A percentile compares a stretch with the other conserved stretches of the same genome.
Conservation (phyloP, 768 basidiomycete species). For the Leucocoprinus leucothites region DNA sequence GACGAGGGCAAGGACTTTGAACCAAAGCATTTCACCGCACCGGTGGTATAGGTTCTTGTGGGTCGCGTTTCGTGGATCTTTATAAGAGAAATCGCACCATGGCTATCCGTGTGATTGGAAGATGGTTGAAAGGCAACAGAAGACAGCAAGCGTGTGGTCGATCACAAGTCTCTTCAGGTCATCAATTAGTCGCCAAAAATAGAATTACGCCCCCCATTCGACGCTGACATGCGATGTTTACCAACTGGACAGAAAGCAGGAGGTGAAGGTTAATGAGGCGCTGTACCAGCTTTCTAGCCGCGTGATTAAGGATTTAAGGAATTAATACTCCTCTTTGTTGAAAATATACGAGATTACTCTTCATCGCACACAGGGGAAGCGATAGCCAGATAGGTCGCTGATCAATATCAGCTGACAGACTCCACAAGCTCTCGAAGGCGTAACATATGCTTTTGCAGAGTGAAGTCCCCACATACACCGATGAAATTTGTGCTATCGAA, state of each 20-base stretch:
- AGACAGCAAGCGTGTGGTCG: neutral
- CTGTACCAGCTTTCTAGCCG: too few species aligned
- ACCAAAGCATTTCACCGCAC: constrained; percentile 3
- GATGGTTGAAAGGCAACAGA: neutral
- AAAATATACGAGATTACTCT: too few species aligned
- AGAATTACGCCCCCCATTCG: neutral
- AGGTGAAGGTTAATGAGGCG: too few species aligned
- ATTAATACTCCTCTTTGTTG: too few species aligned
- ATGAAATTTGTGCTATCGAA: neutral
- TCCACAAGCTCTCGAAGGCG: constrained; percentile 1
- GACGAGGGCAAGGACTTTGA: neutral
- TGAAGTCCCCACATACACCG: neutral
- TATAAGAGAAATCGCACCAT: neutral
- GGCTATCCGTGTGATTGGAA: neutral
- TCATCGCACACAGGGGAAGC: neutral
- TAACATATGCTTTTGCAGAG: neutral
- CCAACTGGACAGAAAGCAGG: too few species aligned
- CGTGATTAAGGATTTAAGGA: too few species aligned
- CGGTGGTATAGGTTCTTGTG: neutral
- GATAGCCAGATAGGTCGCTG: neutral
- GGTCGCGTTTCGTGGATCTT: neutral
- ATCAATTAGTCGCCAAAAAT: neutral
- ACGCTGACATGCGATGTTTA: too few species aligned
- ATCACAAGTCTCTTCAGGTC: neutral
- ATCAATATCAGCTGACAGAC: constrained; percentile 1